Percentiles rank a stretch among this genome's conserved stretches.
These are phyloP conservation scores for Eucalyptus regnans DNA, from an alignment of 345 rosid genomes.

Conservation along the genomic window DNA sequence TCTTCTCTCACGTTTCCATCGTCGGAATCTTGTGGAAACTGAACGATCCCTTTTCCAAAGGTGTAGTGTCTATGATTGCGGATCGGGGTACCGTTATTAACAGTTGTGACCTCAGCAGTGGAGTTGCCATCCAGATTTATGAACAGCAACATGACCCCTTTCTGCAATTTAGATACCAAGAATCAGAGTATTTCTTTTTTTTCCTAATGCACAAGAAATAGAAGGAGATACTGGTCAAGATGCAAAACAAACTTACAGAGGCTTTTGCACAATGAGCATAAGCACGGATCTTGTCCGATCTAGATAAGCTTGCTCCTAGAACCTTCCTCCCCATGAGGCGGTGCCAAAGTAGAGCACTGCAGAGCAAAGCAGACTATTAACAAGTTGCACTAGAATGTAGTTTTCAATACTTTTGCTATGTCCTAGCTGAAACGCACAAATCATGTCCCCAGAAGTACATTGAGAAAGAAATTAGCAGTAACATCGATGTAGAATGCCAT, in stretches of 20 bases:
- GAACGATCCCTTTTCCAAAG: neutral
- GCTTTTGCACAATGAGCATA: slow-evolving; percentile 79
- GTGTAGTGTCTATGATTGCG: neutral
- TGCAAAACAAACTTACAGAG: slow-evolving; percentile 31
- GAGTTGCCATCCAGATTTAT: slow-evolving; percentile 70
- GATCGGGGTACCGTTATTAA: neutral
- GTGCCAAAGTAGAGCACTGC: slow-evolving; percentile 94
- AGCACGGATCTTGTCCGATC: slow-evolving; percentile 54
- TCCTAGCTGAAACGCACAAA: neutral
- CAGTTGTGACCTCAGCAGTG: slow-evolving; percentile 25
- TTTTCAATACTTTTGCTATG: neutral
- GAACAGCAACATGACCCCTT: slow-evolving; percentile 56
- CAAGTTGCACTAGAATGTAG: neutral
- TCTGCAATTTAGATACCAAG: slow-evolving; percentile 25
- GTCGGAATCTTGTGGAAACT: slow-evolving; percentile 3
- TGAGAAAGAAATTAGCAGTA: neutral
- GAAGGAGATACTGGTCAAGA: neutral
- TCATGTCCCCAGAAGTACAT: neutral
- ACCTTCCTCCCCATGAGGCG: slow-evolving; percentile 74
- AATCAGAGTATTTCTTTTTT: neutral
- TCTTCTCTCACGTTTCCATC: slow-evolving; percentile 45
- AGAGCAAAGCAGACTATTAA: neutral
- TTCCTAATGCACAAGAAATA: neutral
- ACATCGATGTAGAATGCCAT: neutral
- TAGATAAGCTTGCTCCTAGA: slow-evolving; percentile 49